Base-by-base conservation (phyloP, 208 protist genomes). In the Acanthamoeba castellanii region DNA sequence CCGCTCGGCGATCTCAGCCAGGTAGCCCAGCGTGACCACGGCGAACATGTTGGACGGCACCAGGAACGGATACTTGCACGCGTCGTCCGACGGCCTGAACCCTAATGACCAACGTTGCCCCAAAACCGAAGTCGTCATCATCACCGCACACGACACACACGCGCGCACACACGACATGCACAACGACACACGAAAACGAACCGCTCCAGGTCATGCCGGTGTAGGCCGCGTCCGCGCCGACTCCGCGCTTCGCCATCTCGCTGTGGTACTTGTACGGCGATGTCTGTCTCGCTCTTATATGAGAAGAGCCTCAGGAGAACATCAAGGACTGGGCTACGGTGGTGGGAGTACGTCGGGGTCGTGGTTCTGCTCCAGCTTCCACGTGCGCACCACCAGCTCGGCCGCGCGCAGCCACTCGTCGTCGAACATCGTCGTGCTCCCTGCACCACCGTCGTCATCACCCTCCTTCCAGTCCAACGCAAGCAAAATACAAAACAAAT, bases 1-100 rank as follows among this genome's bases (percentile, higher is more conserved):
- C 9, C 25, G n/a, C 37, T 76, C n/a, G 57, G 52, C 52, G 82
- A 96, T 91, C 27, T 64, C 88, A 32, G 25, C 30, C 34, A 96
- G 68, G 32, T 72, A 47, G 22, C 68, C 7, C 11, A 96, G 85
- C 32, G 89, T 74, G 20, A 96, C 95, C 34, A 84, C 94, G 7
- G 92, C 72, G 52, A 96, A 95, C 30, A 95, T 95, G 88, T 96
- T 96, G 30, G 96, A 95, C 18, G 96, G 96, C 16, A 96, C 85
- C 32, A 91, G 82, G 50, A 89, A 96, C 27, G 89, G 70, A 9
- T 95, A 94, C 42, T 37, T 93, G 55, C 50, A 87, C 55, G 96
- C 87, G 52, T 96, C 96, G 47, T 96, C 96, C 22, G 95, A 96
- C 20, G 95, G 95, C 30, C 96, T 45, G 92, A 96, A 96, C 18